Evolutionary conservation across 495 filamentous ascomycete genomes (phyloP), one percentile per base, ranked within the genome.

Genomic region (Penicillium robsamsonii): DNA sequence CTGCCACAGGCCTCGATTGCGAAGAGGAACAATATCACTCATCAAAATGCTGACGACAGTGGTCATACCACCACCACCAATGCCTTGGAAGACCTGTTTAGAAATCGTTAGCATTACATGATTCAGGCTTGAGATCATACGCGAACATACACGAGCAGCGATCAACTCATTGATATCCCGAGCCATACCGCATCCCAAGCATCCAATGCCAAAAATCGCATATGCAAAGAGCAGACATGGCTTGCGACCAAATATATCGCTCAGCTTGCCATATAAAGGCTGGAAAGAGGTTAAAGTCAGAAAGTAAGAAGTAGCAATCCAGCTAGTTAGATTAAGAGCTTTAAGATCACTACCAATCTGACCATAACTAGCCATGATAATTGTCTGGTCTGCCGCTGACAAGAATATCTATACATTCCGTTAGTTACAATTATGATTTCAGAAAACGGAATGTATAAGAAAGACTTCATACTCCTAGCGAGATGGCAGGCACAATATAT

Each of bases 21-120:
- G 78, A 48, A 96, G 75, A 9, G 88, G 79, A 4, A 95, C 80
- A 17, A 92, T 78, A 67, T 96, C 91, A 49, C 83, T 88, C 55
- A 96, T 70, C 30, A 96, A 69, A 48, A 96, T 93, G 52, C 74
- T 83, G 42, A 88, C 88, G 47, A 94, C 83, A 5, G 87, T 87
- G 4, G 86, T 90, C 89, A 95, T 93, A 20, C 91, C 91, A 25
- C 89, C 91, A 20, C 90, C 91, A 11, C 90, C 91, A 56, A 92
- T 84, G 5, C 91, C 90, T 62, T 86, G 81, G 60, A 87, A 84
- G 38, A 74, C 70, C 73, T 75, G 17, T 35, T 24, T 2, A 24
- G 48, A 9, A 20, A 51, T n/a, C 56, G 10, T 49, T 15, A 17
- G 29, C 30, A 54, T 31, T 12, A 12, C 13, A 18, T 13, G 1